A percentile compares a stretch with the other conserved stretches of the same genome.
These are phyloP conservation scores for Clitopilus hobsonii DNA, from an alignment of 768 basidiomycete species.

Conservation along the genomic window DNA sequence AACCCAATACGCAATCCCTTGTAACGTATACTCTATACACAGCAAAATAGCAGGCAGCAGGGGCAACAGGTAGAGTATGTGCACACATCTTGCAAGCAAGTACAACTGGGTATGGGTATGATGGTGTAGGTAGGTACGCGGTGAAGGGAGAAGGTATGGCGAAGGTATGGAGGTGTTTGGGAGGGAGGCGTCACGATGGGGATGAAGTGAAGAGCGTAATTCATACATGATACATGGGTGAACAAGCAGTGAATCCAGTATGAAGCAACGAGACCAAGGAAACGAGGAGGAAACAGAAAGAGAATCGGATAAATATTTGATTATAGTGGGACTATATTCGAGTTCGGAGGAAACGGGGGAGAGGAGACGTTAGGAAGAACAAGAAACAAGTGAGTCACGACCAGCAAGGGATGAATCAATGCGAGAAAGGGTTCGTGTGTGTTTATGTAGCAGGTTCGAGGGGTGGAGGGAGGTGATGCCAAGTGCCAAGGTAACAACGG, in stretches of 20 bases:
- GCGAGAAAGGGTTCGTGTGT: background rate
- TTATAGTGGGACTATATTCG: background rate
- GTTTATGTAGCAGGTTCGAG: background rate
- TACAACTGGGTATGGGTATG: too few relatives aligned
- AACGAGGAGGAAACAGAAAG: background rate
- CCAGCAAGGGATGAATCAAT: background rate
- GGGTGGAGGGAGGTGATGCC: conserved; percentile 3
- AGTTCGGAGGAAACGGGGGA: background rate
- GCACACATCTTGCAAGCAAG: too few relatives aligned
- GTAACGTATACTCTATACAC: background rate
- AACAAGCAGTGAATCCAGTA: background rate
- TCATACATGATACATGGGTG: background rate
- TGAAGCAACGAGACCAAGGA: background rate
- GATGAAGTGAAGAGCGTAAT: background rate
- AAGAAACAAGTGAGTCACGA: background rate
- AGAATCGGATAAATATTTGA: background rate
- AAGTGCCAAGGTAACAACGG: background rate
- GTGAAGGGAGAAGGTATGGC: background rate
- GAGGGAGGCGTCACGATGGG: background rate
- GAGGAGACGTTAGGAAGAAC: background rate
- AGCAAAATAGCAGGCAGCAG: too few relatives aligned
- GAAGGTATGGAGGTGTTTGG: background rate
- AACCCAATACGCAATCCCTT: background rate
- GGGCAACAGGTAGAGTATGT: too few relatives aligned
- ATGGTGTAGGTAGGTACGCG: too few relatives aligned